Evolutionary conservation across 352 stramenopile species (phyloP), one percentile per base, ranked within the genome.

Genomic region (Aphanomyces astaci): DNA sequence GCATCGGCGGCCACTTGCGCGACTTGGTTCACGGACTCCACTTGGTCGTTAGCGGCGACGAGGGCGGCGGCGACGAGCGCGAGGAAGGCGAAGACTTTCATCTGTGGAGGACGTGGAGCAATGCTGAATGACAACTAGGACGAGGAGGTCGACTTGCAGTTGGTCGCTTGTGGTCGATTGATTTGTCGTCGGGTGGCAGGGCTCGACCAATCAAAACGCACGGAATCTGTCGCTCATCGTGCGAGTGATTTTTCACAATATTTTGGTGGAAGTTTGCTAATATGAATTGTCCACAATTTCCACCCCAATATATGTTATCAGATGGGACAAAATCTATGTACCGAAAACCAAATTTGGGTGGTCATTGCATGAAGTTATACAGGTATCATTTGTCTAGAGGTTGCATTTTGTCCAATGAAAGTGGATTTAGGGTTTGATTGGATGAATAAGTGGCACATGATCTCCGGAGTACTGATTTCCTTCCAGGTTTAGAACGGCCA

Each of bases 21-120:
- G n/a, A 39, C 25, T 22, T n/a, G 19, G 30, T 17, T 28, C 22
- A 25, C 22, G 51, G n/a, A n/a, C n/a, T n/a, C n/a, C n/a, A 31
- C 25, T 22, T 59, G n/a, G 30, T 59, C 51, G 15, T 40, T 28
- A n/a, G 51, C 25, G 0, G 51, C 7, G 51, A 59, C 51, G 4
- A 39, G 11, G 30, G 51, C 51, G n/a, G 51, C 51, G 27, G 51
- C 51, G 13, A 59, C 30, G n/a, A 59, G 19, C 1, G 51, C 51
- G 30, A 59, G 30, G 51, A 59, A 59, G 51, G 51, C 51, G 33
- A 59, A 59, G 15, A 39, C 30, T 39, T 59, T 59, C 51, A 59
- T 53, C 9, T n/a, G 13, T 19, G 13, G 45, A 53, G 45, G 19
- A 53, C 13, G 45, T 19, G 45, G 45, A 7, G 15, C 7, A 53